Conservation (phyloP, 345 rosid genomes). For the Gossypium australe region DNA sequence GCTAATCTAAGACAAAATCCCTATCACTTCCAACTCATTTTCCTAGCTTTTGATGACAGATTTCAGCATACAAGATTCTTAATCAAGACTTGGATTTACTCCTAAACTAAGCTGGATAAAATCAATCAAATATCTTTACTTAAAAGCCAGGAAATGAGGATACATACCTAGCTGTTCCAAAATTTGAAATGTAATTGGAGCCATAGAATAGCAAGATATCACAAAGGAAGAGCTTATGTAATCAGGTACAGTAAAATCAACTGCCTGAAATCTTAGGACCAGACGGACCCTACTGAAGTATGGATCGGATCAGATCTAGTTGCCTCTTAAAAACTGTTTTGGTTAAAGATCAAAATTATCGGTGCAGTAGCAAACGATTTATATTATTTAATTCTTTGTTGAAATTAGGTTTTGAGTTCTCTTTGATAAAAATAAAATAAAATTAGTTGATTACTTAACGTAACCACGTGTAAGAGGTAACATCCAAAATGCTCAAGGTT, state of each 20-base stretch:
- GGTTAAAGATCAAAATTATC: no score
- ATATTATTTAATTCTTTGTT: no score
- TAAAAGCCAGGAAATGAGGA: background rate
- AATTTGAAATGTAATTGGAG: background rate
- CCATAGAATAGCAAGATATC: background rate
- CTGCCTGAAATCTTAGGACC: conserved; percentile 26
- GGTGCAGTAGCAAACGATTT: no score
- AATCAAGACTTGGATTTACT: background rate
- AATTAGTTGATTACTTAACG: no score
- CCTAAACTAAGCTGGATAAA: background rate
- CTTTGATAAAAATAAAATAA: no score
- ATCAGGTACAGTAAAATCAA: background rate
- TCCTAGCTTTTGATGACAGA: background rate
- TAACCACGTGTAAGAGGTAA: no score
- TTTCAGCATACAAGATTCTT: background rate
- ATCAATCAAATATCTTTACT: background rate
- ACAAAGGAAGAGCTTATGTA: background rate
- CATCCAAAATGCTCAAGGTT: no score
- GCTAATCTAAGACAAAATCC: no score
- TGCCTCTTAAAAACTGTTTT: conserved; percentile 1
- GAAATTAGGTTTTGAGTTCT: no score
- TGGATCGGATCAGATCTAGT: background rate
- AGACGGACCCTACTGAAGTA: conserved; percentile 21
- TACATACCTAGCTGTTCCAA: background rate
- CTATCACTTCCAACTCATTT: background rate